A percentile compares a stretch with the other conserved stretches of the same genome.
Evolutionary conservation across 129 eudicot genomes (phyloP).

Genomic region (Ambrosia artemisiifolia): DNA sequence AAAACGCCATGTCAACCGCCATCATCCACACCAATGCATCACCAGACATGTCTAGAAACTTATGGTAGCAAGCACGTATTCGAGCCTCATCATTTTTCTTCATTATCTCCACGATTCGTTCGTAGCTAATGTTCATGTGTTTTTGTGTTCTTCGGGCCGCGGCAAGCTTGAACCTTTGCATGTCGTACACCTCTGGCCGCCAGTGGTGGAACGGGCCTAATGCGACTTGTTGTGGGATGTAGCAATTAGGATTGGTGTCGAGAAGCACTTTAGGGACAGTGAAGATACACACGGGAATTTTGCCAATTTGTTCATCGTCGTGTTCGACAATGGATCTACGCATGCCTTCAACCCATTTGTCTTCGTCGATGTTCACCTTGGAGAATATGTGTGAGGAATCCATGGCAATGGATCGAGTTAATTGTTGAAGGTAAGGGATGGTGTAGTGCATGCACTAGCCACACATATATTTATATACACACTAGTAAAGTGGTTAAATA

Average conservation of each 20-base stretch:
- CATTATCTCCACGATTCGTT: slow-evolving; percentile 30
- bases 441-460: too few relatives aligned
- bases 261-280: slow-evolving; percentile 48
- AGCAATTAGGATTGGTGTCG: slow-evolving; percentile 35
- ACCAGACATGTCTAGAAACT: slow-evolving; percentile 37
- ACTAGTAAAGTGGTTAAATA: too few relatives aligned
- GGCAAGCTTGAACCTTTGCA: slow-evolving; percentile 30
- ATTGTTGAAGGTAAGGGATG: too few relatives aligned
- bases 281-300: slow-evolving; percentile 46
- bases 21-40: slow-evolving; percentile 63
- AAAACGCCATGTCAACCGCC: slow-evolving; percentile 50
- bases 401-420: background rate
- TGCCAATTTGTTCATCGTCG: slow-evolving; percentile 19
- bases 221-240: slow-evolving; percentile 47
- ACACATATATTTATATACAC: too few relatives aligned
- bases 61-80: slow-evolving; percentile 54
- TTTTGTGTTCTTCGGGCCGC: slow-evolving; percentile 39
- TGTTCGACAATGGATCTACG: slow-evolving; percentile 31
- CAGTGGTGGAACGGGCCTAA: slow-evolving; percentile 61
- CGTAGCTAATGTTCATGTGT: slow-evolving; percentile 15
- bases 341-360: slow-evolving; percentile 30
- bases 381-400: slow-evolving; percentile 1
- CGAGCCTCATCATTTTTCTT: slow-evolving; percentile 27
- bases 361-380: background rate
- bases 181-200: slow-evolving; percentile 21